Conservation (phyloP, 352 stramenopile species). For the Globisporangium echinulatum region DNA sequence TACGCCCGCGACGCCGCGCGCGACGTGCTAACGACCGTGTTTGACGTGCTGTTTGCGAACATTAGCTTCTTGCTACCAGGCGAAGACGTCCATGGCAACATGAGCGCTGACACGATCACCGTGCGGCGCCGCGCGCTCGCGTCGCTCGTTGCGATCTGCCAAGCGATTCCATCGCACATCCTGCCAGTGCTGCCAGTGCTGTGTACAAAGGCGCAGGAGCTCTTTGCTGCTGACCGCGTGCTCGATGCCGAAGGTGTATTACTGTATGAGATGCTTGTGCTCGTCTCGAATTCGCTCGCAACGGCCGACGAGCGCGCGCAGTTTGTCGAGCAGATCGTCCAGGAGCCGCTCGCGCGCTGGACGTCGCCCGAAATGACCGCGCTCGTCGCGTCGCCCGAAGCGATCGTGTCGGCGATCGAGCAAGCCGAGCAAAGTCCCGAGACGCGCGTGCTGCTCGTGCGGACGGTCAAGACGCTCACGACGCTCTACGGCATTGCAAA, state of each 20-base stretch:
- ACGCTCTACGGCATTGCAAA: slow-evolving; percentile 78
- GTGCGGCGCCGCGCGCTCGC: slow-evolving; percentile 58
- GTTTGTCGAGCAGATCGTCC: slow-evolving; percentile 71
- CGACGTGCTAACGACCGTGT: slow-evolving; percentile 53
- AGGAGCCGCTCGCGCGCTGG: slow-evolving; percentile 58
- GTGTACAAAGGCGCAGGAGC: slow-evolving; percentile 55
- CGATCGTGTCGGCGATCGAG: slow-evolving; percentile 53
- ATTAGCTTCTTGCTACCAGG: slow-evolving; percentile 68
- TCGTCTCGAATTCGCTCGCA: slow-evolving; percentile 76
- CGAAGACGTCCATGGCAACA: slow-evolving; percentile 53
- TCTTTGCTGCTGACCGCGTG: slow-evolving; percentile 69
- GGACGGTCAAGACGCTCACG: slow-evolving; percentile 69
- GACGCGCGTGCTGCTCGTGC: slow-evolving; percentile 35
- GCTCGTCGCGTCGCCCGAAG: slow-evolving; percentile 49
- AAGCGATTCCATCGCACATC: slow-evolving; percentile 67
- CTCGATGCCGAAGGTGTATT: slow-evolving; percentile 71
- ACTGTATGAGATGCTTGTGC: slow-evolving; percentile 76
- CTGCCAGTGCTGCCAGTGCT: slow-evolving; percentile 68
- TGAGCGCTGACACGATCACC: slow-evolving; percentile 68
- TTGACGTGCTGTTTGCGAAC: slow-evolving; percentile 67
- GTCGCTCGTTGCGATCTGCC: slow-evolving; percentile 73
- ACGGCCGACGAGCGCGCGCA: slow-evolving; percentile 48
- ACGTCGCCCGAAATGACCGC: slow-evolving; percentile 56
- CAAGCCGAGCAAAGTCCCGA: slow-evolving; percentile 25
- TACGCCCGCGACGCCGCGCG: slow-evolving; percentile 44